Percentiles rank a stretch among this genome's conserved stretches.
Evolutionary conservation across 148 eudicot genomes (phyloP).

Genomic region (Tetragonia tetragonoides): DNA sequence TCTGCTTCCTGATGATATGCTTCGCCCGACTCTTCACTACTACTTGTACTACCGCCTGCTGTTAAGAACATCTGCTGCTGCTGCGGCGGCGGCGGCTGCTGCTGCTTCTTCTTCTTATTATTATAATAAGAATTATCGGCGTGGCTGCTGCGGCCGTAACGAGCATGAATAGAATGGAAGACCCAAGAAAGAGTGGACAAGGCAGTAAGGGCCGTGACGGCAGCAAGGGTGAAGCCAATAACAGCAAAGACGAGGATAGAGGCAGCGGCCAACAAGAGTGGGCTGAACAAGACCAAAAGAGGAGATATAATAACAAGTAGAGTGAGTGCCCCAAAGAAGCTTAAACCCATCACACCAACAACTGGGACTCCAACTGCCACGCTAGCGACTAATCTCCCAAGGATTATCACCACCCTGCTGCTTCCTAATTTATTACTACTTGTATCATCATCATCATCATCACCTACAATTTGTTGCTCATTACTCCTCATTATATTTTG

Average conservation of each 20-base stretch:
- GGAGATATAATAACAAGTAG: neutral
- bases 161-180: slow-evolving; percentile 3
- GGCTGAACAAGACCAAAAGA: slow-evolving; percentile 4
- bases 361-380: slow-evolving; percentile 13
- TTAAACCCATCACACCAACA: neutral
- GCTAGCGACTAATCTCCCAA: slow-evolving; percentile 18
- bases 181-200: neutral
- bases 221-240: slow-evolving; percentile 9
- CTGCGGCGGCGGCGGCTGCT: no score
- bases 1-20: no score
- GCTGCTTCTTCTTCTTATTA: no score
- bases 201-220: slow-evolving; percentile 6
- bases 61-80: no score
- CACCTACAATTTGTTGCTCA: no score
- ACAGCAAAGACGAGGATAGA: neutral
- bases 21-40: no score
- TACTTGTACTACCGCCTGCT: no score
- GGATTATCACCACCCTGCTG: neutral
- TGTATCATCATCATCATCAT: no score
- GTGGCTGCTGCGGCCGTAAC: neutral
- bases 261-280: neutral
- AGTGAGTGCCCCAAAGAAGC: neutral
- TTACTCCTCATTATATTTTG: no score
- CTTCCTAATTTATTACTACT: no score
- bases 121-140: no score